phyloP scores from a whole-genome alignment of 257 asterid genomes.

The Scutellaria minor region DNA sequence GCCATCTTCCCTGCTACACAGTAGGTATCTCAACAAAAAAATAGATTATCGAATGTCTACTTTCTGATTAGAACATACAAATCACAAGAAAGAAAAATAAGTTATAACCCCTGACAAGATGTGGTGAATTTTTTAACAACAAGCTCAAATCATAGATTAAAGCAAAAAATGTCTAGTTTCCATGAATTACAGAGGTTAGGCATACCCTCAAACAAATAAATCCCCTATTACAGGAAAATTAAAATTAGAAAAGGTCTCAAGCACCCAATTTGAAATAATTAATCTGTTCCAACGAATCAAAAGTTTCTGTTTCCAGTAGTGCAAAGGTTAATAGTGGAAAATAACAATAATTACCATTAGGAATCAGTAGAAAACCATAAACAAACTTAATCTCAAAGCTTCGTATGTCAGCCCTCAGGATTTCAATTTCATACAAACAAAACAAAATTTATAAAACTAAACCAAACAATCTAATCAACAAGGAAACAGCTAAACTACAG shows the following conservation, averaged over 20 bases:
- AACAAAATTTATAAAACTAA: constrained; percentile 11
- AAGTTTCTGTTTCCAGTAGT: constrained; percentile 2
- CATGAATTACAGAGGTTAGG: neutral
- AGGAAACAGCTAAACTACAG: constrained; percentile 22
- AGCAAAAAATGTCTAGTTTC: constrained; percentile 15
- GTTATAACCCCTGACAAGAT: neutral
- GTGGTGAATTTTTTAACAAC: neutral
- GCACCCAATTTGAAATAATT: neutral
- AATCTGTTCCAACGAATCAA: neutral
- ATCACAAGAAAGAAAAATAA: neutral
- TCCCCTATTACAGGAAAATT: neutral
- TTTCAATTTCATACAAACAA: constrained; percentile 24
- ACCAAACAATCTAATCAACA: constrained; percentile 27
- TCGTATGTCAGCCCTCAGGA: neutral
- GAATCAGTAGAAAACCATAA: neutral
- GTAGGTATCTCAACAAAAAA: neutral
- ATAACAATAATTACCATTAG: neutral
- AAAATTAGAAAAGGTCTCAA: neutral
- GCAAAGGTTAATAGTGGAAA: neutral
- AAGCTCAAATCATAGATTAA: constrained; percentile 9
- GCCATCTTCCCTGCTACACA: neutral
- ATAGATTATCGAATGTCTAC: neutral
- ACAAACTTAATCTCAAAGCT: neutral
- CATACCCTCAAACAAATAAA: neutral
- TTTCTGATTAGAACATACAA: constrained; percentile 10